Evolutionary conservation across 768 basidiomycete genomes (phyloP).

Genomic region (Boletus subparvulus): DNA sequence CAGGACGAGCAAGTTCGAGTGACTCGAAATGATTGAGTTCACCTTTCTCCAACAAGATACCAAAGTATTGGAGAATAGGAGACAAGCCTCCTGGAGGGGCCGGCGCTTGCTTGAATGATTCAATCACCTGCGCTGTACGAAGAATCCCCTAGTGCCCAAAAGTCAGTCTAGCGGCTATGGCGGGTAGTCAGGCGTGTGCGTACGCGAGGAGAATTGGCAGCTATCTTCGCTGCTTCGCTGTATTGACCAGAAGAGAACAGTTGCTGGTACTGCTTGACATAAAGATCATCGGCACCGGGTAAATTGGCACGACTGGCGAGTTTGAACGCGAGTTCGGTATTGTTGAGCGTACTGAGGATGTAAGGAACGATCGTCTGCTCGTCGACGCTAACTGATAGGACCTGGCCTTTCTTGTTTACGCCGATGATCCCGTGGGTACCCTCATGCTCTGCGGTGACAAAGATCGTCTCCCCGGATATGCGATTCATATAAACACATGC

Average conservation of each 20-base stretch:
- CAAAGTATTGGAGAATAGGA: constrained; percentile 97
- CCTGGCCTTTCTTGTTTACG: constrained; percentile 99
- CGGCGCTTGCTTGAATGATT: constrained; percentile 96
- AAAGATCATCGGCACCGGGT: constrained; percentile 96
- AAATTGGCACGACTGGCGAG: constrained; percentile 94
- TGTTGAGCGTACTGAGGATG: constrained; percentile 89
- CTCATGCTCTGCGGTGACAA: constrained; percentile 97
- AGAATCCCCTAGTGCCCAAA: constrained; percentile 70
- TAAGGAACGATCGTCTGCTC: constrained; percentile 96
- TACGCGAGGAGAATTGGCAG: constrained; percentile 93
- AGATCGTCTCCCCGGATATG: constrained; percentile 98
- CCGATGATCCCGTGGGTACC: constrained; percentile 94
- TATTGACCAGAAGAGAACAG: constrained; percentile 88
- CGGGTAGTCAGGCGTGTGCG: constrained; percentile 19
- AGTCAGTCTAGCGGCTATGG: constrained; percentile 1
- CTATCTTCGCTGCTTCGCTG: constrained; percentile 94
- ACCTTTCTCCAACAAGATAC: constrained; percentile 97
- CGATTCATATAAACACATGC: constrained; percentile 99
- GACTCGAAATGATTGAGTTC: constrained; percentile 97
- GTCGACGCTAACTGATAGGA: constrained; percentile 94
- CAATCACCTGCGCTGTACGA: constrained; percentile 92
- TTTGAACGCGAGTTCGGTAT: constrained; percentile 97
- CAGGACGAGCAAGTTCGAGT: constrained; percentile 92
- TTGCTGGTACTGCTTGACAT: constrained; percentile 90
- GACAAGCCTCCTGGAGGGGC: constrained; percentile 85